Evolutionary conservation across 1,139 yeast species (phyloP), one percentile per base, ranked within the genome.

Genomic region (Maudiozyma humilis): DNA sequence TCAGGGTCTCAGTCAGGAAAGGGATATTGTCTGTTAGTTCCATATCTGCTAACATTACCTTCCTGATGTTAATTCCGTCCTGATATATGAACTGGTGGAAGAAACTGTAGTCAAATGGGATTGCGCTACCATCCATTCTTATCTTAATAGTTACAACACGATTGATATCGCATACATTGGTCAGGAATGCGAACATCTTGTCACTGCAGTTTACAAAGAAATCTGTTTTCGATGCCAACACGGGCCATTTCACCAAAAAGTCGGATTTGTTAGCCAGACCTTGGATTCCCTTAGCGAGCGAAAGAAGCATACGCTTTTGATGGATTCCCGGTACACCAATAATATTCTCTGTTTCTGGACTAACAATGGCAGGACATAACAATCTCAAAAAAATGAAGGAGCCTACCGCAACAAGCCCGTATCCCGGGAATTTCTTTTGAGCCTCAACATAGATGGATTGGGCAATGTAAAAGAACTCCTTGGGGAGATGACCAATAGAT

Each of bases 351-450:
- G 87, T 73, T 51, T 86, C 95, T 0, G 97, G 96, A 38, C 91
- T 82, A 13, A 89, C 89, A 49, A 91, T 79, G 0, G 95, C 95
- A 7, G 98, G 97, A 59, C 95, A 88, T 49, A 87, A 75, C 53
- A 85, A 82, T 48, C 97, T 71, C 52, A 91, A 69, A 59, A 91
- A 89, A 43, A 89, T 69, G 58, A 86, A 89, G 0, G 95, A 88
- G 0, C 96, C 96, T 32, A 88, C 86, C 1, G 95, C 93, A 32
- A 79, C 72, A 41, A 72, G 64, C 36, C 78, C 68, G 44, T 79
- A 44, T 38, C 78, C 83, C 0, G 88, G 85, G 53, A 84, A 84
- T 53, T 79, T 80, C 17, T 69, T 65, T 40, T 72, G 65, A 0
- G 91, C 89, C 25, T 83, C 71, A 14, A 69, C 66, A 47, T 79